Evolutionary conservation across 352 stramenopile genomes (phyloP).

Genomic region (Globisporangium emineosum): DNA sequence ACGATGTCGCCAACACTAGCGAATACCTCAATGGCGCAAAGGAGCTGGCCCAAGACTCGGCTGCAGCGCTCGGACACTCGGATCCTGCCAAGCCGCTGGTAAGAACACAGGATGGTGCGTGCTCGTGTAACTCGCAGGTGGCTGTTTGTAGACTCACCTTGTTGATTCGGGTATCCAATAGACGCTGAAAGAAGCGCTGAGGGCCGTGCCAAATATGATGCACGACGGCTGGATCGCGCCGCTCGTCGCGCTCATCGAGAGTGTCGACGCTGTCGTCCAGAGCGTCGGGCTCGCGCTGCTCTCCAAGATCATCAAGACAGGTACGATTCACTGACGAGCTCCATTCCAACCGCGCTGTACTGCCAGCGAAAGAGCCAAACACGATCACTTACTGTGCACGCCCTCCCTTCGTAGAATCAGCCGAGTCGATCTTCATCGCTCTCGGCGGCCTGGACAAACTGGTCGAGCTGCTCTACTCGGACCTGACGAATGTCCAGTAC

Average conservation of each 20-base stretch:
- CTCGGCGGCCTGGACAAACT: constrained; percentile 52
- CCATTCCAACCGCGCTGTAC: no score
- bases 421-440: constrained; percentile 45
- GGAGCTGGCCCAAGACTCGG: background rate
- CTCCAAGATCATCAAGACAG: constrained; percentile 40
- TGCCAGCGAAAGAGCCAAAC: background rate
- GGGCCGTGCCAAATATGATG: constrained; percentile 49
- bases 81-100: constrained; percentile 27
- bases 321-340: constrained; percentile 28
- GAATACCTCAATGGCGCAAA: background rate
- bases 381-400: background rate
- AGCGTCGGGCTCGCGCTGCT: constrained; percentile 49
- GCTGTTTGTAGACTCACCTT: constrained; percentile 7
- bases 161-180: constrained; percentile 17
- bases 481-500: constrained; percentile 31
- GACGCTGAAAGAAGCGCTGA: constrained; percentile 45
- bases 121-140: background rate
- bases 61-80: background rate
- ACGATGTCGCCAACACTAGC: background rate
- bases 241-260: constrained; percentile 55
- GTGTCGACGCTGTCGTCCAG: constrained; percentile 44
- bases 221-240: constrained; percentile 62
- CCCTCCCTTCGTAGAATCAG: constrained; percentile 35
- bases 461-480: constrained; percentile 33
- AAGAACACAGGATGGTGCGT: background rate